Evolutionary conservation across 306 rosid species (phyloP).

Genomic region (Vigna radiata): DNA sequence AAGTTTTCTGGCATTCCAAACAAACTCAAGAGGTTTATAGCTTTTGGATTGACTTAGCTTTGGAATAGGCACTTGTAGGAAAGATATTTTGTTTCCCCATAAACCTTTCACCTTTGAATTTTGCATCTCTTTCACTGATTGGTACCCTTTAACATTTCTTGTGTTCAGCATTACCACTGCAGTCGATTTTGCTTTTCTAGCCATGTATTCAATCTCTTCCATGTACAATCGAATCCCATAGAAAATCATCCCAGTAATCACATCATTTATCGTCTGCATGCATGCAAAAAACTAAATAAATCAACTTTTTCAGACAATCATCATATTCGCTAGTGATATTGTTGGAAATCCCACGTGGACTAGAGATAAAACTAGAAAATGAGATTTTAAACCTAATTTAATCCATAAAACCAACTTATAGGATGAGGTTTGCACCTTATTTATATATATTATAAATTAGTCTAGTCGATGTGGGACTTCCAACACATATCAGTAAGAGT

Average conservation of each 20-base stretch:
- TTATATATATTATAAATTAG: no score
- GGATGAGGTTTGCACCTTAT: no score
- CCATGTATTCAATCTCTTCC: conserved; percentile 47
- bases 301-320: no score
- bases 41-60: conserved; percentile 42
- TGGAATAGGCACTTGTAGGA: conserved; percentile 58
- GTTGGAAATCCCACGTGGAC: no score
- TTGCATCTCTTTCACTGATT: conserved; percentile 60
- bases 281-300: not conserved
- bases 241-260: conserved; percentile 52
- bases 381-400: no score
- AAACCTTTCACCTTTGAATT: conserved; percentile 38
- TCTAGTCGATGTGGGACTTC: no score
- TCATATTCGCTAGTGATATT: no score
- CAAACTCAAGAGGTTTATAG: conserved; percentile 63
- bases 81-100: conserved; percentile 66
- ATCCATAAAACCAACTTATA: no score
- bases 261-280: conserved; percentile 66
- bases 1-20: conserved; percentile 42
- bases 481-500: no score
- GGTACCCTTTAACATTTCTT: conserved; percentile 50
- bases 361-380: no score
- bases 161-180: conserved; percentile 68
- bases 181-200: conserved; percentile 51
- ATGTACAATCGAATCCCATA: conserved; percentile 62